These are phyloP conservation scores for Trichoderma atrobrunneum DNA, from an alignment of 2,329 filamentous ascomycete species.

Conservation along the genomic window DNA sequence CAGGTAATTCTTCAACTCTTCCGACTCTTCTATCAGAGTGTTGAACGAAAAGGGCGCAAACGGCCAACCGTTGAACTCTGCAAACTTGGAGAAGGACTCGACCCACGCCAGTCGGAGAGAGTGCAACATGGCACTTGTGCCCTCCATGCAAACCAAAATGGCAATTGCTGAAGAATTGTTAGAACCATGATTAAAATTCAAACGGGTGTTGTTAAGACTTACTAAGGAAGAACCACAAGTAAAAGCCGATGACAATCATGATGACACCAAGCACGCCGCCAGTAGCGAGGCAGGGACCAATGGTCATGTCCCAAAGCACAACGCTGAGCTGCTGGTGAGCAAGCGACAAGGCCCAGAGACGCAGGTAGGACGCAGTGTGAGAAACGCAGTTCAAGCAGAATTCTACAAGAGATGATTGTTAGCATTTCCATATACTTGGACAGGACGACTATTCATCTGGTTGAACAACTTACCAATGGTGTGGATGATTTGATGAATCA, in stretches of 20 bases:
- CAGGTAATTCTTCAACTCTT: constrained; percentile 56
- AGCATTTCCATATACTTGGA: neutral
- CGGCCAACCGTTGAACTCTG: constrained; percentile 82
- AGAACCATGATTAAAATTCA: constrained; percentile 21
- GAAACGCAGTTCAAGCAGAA: constrained; percentile 99
- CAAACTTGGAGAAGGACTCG: constrained; percentile 97
- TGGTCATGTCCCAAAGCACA: constrained; percentile 95
- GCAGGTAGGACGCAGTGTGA: constrained; percentile 96
- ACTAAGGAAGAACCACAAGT: constrained; percentile 84
- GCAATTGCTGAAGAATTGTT: constrained; percentile 39
- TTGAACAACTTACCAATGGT: constrained; percentile 72
- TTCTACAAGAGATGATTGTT: constrained; percentile 51
- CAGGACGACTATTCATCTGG: neutral
- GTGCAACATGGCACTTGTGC: constrained; percentile 93
- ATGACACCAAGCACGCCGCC: constrained; percentile 69
- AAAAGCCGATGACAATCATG: constrained; percentile 79
- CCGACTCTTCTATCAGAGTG: constrained; percentile 78
- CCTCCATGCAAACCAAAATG: constrained; percentile 90
- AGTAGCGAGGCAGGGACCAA: constrained; percentile 70
- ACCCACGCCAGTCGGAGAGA: constrained; percentile 91
- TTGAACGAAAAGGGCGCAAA: constrained; percentile 90
- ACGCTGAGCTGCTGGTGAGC: constrained; percentile 97
- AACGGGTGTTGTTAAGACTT: constrained; percentile 24
- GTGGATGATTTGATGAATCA: constrained; percentile 99
- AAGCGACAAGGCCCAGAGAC: constrained; percentile 95